Conservation (phyloP, 208 protist species). For the Trypanosoma melophagium region DNA sequence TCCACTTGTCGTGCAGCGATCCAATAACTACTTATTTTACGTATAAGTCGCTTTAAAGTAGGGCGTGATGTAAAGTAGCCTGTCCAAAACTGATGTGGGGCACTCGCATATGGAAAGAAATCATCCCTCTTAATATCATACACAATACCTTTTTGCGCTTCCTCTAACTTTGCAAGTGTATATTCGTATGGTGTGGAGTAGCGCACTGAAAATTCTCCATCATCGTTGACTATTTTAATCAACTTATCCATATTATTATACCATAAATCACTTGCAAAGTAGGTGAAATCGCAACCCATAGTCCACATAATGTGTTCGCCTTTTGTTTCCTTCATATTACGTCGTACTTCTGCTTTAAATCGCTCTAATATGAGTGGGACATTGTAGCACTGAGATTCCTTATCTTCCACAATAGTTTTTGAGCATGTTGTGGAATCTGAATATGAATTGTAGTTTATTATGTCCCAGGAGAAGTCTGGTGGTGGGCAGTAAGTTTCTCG, state of each 20-base stretch:
- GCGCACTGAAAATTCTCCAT: slow-evolving; percentile 16
- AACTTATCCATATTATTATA: slow-evolving; percentile 30
- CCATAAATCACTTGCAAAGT: slow-evolving; percentile 22
- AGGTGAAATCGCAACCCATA: slow-evolving; percentile 48
- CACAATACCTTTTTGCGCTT: neutral
- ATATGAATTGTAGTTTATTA: neutral
- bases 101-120: slow-evolving; percentile 60
- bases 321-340: slow-evolving; percentile 9
- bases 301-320: slow-evolving; percentile 41
- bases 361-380: slow-evolving; percentile 17
- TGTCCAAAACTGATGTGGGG: slow-evolving; percentile 49
- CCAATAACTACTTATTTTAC: slow-evolving; percentile 25
- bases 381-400: slow-evolving; percentile 13
- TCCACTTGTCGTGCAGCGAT: slow-evolving; percentile 25
- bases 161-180: slow-evolving; percentile 11
- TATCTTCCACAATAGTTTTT: slow-evolving; percentile 10
- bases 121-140: slow-evolving; percentile 34
- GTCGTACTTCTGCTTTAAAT: slow-evolving; percentile 12
- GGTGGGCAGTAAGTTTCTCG: slow-evolving; percentile 39
- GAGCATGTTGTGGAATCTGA: neutral
- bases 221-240: slow-evolving; percentile 16
- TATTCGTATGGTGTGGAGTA: slow-evolving; percentile 25
- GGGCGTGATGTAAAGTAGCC: slow-evolving; percentile 69
- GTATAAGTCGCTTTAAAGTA: slow-evolving; percentile 49
- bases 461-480: slow-evolving; percentile 22